Conservation (phyloP, 2,329 filamentous ascomycete genomes). For the Fusarium napiforme region DNA sequence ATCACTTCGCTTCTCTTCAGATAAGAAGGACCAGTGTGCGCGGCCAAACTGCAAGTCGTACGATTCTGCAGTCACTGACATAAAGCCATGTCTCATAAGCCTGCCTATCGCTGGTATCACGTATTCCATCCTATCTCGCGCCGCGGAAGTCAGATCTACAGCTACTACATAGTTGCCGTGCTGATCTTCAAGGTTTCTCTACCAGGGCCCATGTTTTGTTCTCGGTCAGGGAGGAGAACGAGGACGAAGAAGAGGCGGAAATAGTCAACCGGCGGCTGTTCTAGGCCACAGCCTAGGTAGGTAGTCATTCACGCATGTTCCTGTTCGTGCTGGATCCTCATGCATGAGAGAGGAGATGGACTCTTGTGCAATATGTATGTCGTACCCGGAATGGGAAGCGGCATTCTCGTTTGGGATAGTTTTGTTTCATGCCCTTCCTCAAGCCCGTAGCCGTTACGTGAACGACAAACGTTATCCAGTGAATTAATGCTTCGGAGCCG, state of each 20-base stretch:
- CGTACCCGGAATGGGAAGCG: slow-evolving; percentile 6
- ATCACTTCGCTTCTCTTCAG: slow-evolving; percentile 9
- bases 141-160: slow-evolving; percentile 16
- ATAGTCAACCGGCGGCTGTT: slow-evolving; percentile 8
- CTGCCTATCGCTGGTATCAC: neutral
- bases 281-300: neutral
- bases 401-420: slow-evolving; percentile 9
- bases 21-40: slow-evolving; percentile 10
- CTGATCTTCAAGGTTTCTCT: slow-evolving; percentile 20
- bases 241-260: slow-evolving; percentile 6
- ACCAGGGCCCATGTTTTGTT: slow-evolving; percentile 16
- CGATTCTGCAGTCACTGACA: slow-evolving; percentile 29
- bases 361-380: neutral
- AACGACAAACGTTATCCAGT: neutral
- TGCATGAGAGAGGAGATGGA: slow-evolving; percentile 3
- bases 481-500: slow-evolving; percentile 16
- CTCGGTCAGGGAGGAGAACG: neutral
- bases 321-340: neutral
- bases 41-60: slow-evolving; percentile 25
- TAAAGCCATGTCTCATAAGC: slow-evolving; percentile 33
- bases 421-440: slow-evolving; percentile 26
- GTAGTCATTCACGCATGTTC: neutral
- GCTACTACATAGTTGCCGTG: slow-evolving; percentile 17
- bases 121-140: slow-evolving; percentile 11
- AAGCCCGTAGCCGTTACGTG: slow-evolving; percentile 14